Evolutionary conservation across 495 filamentous ascomycete genomes (phyloP).

Genomic region (Aspergillus egyptiacus): DNA sequence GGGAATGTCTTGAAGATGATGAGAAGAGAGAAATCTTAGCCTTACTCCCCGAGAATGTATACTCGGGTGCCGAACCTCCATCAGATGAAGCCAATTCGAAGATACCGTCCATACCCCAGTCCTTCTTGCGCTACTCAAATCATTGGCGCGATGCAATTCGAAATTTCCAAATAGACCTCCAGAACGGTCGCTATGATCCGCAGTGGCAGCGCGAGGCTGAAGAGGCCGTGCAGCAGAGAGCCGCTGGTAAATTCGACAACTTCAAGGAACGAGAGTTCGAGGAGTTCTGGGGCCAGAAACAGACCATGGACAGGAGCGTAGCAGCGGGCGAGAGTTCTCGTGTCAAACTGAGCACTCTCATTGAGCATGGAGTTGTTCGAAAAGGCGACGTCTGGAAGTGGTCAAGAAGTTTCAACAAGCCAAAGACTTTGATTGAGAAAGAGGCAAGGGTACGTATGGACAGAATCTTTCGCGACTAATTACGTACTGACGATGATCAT

Average conservation of each 20-base stretch:
- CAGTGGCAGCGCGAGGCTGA: slow-evolving; percentile 63
- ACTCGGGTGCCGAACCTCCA: slow-evolving; percentile 31
- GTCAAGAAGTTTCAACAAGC: slow-evolving; percentile 27
- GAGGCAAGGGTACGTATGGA: slow-evolving; percentile 39
- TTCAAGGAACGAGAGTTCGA: slow-evolving; percentile 63
- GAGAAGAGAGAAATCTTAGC: slow-evolving; percentile 52
- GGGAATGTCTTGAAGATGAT: slow-evolving; percentile 49
- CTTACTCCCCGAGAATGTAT: slow-evolving; percentile 49
- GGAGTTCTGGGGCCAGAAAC: slow-evolving; percentile 64
- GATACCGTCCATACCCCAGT: slow-evolving; percentile 36
- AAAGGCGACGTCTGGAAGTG: slow-evolving; percentile 49
- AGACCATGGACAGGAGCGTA: slow-evolving; percentile 35
- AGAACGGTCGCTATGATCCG: slow-evolving; percentile 54
- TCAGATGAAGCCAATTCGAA: slow-evolving; percentile 27
- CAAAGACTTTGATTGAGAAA: slow-evolving; percentile 42
- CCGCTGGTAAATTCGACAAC: slow-evolving; percentile 62
- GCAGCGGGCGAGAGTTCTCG: slow-evolving; percentile 44
- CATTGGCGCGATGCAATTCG: slow-evolving; percentile 45
- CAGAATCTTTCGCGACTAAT: not conserved
- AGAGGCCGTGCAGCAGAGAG: slow-evolving; percentile 54
- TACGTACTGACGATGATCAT: not conserved
- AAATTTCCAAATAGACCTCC: slow-evolving; percentile 56
- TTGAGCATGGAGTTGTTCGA: slow-evolving; percentile 41
- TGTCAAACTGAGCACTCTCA: slow-evolving; percentile 43
- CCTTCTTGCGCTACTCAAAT: slow-evolving; percentile 46